Base-by-base conservation (phyloP, 73 alveolate species). In the Paramecium octaurelia region DNA sequence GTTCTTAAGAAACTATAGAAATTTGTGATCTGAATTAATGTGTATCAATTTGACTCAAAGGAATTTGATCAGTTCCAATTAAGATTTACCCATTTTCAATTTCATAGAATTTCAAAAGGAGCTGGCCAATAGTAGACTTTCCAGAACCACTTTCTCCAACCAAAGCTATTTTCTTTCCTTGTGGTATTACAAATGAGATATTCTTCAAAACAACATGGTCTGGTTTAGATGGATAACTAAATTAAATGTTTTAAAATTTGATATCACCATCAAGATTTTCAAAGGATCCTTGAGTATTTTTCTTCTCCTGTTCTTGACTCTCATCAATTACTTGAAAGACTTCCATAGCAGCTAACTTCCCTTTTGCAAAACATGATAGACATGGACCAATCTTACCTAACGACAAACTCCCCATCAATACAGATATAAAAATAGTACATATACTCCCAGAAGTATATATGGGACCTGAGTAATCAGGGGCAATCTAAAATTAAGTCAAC, bases 121-220 rank as follows among this genome's bases (percentile, higher is more conserved):
- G 86, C 20, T 96, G 71, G 24, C 95, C 95, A 24, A 97, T 97
- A 38, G 99, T 95, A 12, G 98, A 89, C 83, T 97, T 97, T 89
- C 99, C 99, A 64, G 97, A 92, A 44, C 99, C 99, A 36, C 98
- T 95, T 57, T 59, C 92, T 8, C 99, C 99, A 9, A 96, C 96
- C 27, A 97, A 77, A 16, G 98, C 99, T 18, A 93, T 76, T 29
- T 71, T 93, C 86, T 93, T 95, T n/a, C 96, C 97, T 24, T 94
- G 86, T 21, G 60, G 57, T 18, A 97, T 93, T 31, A 92, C 85
- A 58, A 96, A 92, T 12, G 88, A 11, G 46, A 96, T 80, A 70
- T 95, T 70, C 20, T 95, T 44, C 14, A 96, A 86, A 7, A 96
- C 92, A 27, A 35, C n/a, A 12, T 60, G 10, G 7, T 14, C 29